Evolutionary conservation across 1,284 basidiomycete species (phyloP).

Genomic region (Pseudozyma sp.): DNA sequence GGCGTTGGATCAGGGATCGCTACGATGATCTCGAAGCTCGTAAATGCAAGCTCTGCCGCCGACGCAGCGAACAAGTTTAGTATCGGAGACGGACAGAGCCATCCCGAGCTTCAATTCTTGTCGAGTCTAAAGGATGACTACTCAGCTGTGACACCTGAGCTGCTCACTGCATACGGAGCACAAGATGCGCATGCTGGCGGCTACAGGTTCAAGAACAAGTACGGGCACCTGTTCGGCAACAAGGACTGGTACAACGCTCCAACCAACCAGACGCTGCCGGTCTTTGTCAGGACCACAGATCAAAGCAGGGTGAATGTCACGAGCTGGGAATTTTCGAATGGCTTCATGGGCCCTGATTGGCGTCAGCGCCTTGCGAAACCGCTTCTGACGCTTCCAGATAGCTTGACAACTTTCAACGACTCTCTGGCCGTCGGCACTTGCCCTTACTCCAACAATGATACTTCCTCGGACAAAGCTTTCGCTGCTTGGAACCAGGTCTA

Average conservation of each 20-base stretch:
- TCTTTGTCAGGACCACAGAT: slow-evolving; percentile 24
- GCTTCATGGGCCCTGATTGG: slow-evolving; percentile 22
- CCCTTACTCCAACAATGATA: slow-evolving; percentile 23
- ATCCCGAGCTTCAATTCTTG: slow-evolving; percentile 24
- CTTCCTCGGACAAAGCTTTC: slow-evolving; percentile 23
- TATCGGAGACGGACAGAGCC: slow-evolving; percentile 12
- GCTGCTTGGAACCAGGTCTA: slow-evolving; percentile 23
- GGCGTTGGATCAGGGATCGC: slow-evolving; percentile 21
- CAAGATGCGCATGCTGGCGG: slow-evolving; percentile 22
- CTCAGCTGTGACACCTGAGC: slow-evolving; percentile 17
- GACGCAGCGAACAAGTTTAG: slow-evolving; percentile 9
- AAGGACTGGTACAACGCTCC: slow-evolving; percentile 26
- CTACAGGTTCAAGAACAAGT: slow-evolving; percentile 19
- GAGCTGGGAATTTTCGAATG: slow-evolving; percentile 20
- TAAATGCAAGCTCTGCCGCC: slow-evolving; percentile 14
- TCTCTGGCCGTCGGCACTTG: slow-evolving; percentile 21
- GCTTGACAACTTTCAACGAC: slow-evolving; percentile 15
- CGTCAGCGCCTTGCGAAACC: slow-evolving; percentile 17
- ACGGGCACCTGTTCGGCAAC: slow-evolving; percentile 14
- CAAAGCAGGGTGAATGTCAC: slow-evolving; percentile 26
- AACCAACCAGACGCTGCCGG: slow-evolving; percentile 17
- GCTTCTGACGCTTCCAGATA: slow-evolving; percentile 21
- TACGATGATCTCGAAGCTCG: slow-evolving; percentile 22
- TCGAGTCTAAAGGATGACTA: slow-evolving; percentile 14
- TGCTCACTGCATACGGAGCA: slow-evolving; percentile 24